Conservation (phyloP, 257 asterid genomes). For the Primulina eburnea region DNA sequence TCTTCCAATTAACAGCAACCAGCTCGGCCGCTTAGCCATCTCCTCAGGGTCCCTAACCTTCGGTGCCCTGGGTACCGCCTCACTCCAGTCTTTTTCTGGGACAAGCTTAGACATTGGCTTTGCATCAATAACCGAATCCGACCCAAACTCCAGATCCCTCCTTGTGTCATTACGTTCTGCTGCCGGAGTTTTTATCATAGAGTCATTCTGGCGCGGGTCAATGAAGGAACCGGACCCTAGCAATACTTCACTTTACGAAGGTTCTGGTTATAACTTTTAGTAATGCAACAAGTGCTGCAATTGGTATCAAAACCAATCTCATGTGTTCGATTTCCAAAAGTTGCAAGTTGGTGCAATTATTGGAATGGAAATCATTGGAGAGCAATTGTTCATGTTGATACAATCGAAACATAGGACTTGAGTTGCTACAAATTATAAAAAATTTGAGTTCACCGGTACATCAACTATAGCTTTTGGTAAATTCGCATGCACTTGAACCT, state of each 20-base stretch:
- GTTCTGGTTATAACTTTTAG: not conserved
- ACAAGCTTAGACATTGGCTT: slow-evolving; percentile 38
- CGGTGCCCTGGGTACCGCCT: slow-evolving; percentile 17
- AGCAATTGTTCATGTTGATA: not conserved
- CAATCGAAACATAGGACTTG: not conserved
- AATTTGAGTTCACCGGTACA: too few relatives aligned
- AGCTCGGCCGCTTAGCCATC: slow-evolving; percentile 40
- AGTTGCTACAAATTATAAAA: too few relatives aligned
- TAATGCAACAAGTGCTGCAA: not conserved
- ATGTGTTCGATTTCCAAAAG: not conserved
- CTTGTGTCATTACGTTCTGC: not conserved
- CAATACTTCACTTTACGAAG: slow-evolving; percentile 21
- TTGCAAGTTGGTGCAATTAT: not conserved
- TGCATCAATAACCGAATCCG: slow-evolving; percentile 32
- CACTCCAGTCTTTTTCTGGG: slow-evolving; percentile 27
- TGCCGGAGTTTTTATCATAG: slow-evolving; percentile 17
- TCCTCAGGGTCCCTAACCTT: slow-evolving; percentile 36
- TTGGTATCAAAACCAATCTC: not conserved
- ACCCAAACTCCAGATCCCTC: slow-evolving; percentile 26
- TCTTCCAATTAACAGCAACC: slow-evolving; percentile 43
- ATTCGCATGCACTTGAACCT: too few relatives aligned
- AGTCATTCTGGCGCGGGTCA: slow-evolving; percentile 11
- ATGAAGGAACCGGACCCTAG: slow-evolving; percentile 30
- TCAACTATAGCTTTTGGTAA: too few relatives aligned
- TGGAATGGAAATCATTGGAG: not conserved